Evolutionary conservation across 805 yeast species (phyloP), one percentile per base, ranked within the genome.

Genomic region (Cyberlindnera saturnus): DNA sequence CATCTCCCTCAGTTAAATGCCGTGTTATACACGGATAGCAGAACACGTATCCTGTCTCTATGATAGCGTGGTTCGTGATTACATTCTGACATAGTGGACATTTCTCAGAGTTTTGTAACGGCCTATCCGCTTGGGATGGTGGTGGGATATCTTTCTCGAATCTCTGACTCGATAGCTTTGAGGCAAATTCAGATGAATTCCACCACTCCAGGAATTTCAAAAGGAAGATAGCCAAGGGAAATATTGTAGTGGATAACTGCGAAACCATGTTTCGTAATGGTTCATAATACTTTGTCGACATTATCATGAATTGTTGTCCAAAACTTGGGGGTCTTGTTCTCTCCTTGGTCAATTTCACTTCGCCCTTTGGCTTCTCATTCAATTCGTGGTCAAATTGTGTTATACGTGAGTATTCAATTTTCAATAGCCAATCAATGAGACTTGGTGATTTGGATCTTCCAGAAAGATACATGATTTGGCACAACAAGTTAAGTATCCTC

Each of bases 181-280:
- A 62, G 3, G 86, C 79, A 56, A 87, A 75, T 46, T 84, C 87
- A 14, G 89, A 79, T 20, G 85, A 75, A 47, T 80, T 79, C 95
- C 96, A 90, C 96, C 97, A 90, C 61, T 90, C 97, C 31, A 88
- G 69, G 53, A 90, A 86, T 63, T 88, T 87, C 47, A 90, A 70
- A 19, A 81, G 56, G 58, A 91, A 89, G 40, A 90, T 82, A 3
- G 95, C 86, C 0, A 83, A 72, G 0, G 96, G 96, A 63, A 91
- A 78, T 36, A 81, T 60, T 3, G 85, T 59, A 28, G 58, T 48
- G 32, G 64, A 52, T 17, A 48, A 18, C 15, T 41, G 51, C 32
- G 57, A 51, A 9, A 49, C 40, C 16, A 45, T 46, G 37, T 47
- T 36, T 33, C 46, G 34, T 1, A 59, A 5, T 15, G 60, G 56